Percentiles rank a stretch among this genome's conserved stretches.
Evolutionary conservation across 768 basidiomycete genomes (phyloP).

Genomic region (Postia placenta): DNA sequence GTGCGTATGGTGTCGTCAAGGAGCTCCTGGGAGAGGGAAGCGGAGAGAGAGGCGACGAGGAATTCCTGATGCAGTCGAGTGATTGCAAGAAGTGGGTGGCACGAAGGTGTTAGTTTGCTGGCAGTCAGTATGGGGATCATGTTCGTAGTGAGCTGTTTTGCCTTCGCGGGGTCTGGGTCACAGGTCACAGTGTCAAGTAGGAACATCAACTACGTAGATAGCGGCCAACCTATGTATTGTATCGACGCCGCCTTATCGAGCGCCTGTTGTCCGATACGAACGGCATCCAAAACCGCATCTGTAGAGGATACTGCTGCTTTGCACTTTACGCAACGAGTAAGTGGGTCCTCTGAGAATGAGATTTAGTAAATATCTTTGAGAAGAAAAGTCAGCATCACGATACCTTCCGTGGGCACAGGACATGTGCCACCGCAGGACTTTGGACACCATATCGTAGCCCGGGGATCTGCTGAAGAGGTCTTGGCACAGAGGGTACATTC

Average conservation of each 20-base stretch:
- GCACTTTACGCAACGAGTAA: slow-evolving; percentile 52
- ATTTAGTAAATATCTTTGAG: not conserved
- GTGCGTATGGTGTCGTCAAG: slow-evolving; percentile 61
- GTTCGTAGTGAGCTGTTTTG: slow-evolving; percentile 54
- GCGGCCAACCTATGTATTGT: slow-evolving; percentile 63
- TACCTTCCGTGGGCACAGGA: slow-evolving; percentile 56
- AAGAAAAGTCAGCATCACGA: not conserved
- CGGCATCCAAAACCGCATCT: slow-evolving; percentile 53
- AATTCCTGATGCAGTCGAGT: slow-evolving; percentile 67
- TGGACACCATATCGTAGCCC: slow-evolving; percentile 66
- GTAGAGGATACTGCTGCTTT: slow-evolving; percentile 40
- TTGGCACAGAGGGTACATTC: slow-evolving; percentile 52
- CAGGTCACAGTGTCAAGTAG: slow-evolving; percentile 1
- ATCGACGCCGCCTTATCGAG: slow-evolving; percentile 63
- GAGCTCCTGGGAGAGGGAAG: slow-evolving; percentile 36
- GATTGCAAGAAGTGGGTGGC: slow-evolving; percentile 75
- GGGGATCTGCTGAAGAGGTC: slow-evolving; percentile 42
- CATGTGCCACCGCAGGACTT: slow-evolving; percentile 63
- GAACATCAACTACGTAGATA: slow-evolving; percentile 3
- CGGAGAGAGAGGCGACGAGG: slow-evolving; percentile 46
- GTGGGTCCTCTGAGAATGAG: slow-evolving; percentile 37
- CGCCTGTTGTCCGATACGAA: slow-evolving; percentile 67
- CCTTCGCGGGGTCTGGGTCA: slow-evolving; percentile 49
- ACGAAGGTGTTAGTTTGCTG: slow-evolving; percentile 52
- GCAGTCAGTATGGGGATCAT: slow-evolving; percentile 60